These are phyloP conservation scores for Taiozyma onychis DNA, from an alignment of 1,139 yeast species.

Conservation along the genomic window DNA sequence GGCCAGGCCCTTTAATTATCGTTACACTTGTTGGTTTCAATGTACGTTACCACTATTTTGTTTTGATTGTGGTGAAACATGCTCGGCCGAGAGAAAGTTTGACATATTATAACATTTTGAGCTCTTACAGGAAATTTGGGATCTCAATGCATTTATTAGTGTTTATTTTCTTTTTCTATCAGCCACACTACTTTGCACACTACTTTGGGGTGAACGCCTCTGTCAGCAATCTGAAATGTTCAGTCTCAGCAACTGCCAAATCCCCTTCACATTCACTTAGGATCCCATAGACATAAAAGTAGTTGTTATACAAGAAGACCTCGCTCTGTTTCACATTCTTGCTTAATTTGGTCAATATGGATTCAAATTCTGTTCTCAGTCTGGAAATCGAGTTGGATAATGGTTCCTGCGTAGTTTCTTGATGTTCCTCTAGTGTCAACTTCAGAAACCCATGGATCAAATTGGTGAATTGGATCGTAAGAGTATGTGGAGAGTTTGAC, in stretches of 20 bases:
- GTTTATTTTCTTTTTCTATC: background rate
- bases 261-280: constrained; percentile 34
- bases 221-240: constrained; percentile 57
- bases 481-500: constrained; percentile 48
- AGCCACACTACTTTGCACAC: too few species aligned
- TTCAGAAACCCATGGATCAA: constrained; percentile 68
- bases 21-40: too few species aligned
- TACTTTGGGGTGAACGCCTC: constrained; percentile 21
- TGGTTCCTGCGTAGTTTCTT: constrained; percentile 53
- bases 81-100: background rate
- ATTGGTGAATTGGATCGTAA: constrained; percentile 79
- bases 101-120: too few species aligned
- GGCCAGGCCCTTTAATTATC: too few species aligned
- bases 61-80: too few species aligned
- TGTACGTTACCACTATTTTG: too few species aligned
- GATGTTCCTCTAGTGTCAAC: constrained; percentile 35
- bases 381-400: constrained; percentile 62
- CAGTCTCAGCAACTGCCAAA: background rate
- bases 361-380: constrained; percentile 75
- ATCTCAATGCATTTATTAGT: background rate
- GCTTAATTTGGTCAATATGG: constrained; percentile 63
- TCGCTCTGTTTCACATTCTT: constrained; percentile 52
- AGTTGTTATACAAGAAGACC: constrained; percentile 72
- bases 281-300: constrained; percentile 48
- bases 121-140: too few species aligned